Evolutionary conservation across 2,329 filamentous ascomycete species (phyloP).

Genomic region (Daldinia sp.): DNA sequence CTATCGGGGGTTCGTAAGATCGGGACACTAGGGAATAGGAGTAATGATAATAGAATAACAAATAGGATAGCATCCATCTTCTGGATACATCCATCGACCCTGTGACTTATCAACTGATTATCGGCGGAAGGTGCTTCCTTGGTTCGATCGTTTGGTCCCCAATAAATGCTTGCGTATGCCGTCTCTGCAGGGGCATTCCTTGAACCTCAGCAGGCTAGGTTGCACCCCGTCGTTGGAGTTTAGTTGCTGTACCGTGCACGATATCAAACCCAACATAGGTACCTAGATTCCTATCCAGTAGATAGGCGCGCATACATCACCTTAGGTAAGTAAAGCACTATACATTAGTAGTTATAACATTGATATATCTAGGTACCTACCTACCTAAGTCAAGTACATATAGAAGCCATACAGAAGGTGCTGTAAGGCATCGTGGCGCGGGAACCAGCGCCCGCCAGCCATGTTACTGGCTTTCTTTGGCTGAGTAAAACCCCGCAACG

Average conservation of each 20-base stretch:
- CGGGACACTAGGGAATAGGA: no score
- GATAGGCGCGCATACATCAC: conserved; percentile 1
- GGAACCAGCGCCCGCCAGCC: not conserved
- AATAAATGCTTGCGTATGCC: conserved; percentile 35
- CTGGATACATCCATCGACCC: not conserved
- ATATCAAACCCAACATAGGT: not conserved
- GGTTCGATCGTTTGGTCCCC: conserved; percentile 27
- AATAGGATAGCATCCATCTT: not conserved
- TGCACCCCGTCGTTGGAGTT: conserved; percentile 33
- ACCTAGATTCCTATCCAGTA: no score
- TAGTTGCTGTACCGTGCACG: conserved; percentile 14
- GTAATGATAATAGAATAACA: no score
- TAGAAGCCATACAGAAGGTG: not conserved
- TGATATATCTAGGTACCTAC: not conserved
- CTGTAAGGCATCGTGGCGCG: not conserved
- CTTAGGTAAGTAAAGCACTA: not conserved
- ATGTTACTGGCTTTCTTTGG: conserved; percentile 4
- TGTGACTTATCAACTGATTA: conserved; percentile 1
- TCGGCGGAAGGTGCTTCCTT: conserved; percentile 25
- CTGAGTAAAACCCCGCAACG: conserved; percentile 30
- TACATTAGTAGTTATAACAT: not conserved
- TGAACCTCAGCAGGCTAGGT: conserved; percentile 24
- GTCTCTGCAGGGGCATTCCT: conserved; percentile 32
- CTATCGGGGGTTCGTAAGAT: no score
- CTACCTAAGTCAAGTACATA: no score